A percentile compares a stretch with the other conserved stretches of the same genome.
phyloP scores from a whole-genome alignment of 2,329 filamentous ascomycete species.

The Neonectria faginata region DNA sequence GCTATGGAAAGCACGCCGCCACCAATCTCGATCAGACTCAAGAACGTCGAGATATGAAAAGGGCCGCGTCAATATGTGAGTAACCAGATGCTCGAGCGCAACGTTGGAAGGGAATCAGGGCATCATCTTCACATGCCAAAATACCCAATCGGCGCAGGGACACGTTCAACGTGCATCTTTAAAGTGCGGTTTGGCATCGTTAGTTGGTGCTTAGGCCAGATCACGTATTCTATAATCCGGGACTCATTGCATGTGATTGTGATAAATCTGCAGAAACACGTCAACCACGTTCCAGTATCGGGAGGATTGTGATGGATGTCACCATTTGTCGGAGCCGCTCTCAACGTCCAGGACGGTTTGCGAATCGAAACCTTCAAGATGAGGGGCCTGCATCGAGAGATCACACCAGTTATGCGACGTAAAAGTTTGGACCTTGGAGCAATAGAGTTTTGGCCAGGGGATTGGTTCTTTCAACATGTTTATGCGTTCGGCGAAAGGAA shows the following conservation, averaged over 20 bases:
- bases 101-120: not conserved
- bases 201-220: slow-evolving; percentile 19
- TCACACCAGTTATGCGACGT: not conserved
- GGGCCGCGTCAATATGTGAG: not conserved
- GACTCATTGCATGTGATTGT: slow-evolving; percentile 14
- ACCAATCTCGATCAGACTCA: not conserved
- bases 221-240: not conserved
- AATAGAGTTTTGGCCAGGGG: not conserved
- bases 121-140: slow-evolving; percentile 34
- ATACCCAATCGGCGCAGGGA: slow-evolving; percentile 7
- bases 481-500: slow-evolving; percentile 17
- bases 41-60: not conserved
- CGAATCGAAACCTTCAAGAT: not conserved
- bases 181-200: slow-evolving; percentile 16
- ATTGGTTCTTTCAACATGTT: not conserved
- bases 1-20: slow-evolving; percentile 6
- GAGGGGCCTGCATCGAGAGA: not conserved
- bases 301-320: not conserved
- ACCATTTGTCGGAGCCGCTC: slow-evolving; percentile 3
- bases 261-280: not conserved
- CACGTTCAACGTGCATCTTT: slow-evolving; percentile 17
- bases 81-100: not conserved
- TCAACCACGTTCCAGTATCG: not conserved
- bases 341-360: not conserved
- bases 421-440: slow-evolving; percentile 1